phyloP scores from a whole-genome alignment of 75 land plant genomes.

The Cryptomeria japonica region DNA sequence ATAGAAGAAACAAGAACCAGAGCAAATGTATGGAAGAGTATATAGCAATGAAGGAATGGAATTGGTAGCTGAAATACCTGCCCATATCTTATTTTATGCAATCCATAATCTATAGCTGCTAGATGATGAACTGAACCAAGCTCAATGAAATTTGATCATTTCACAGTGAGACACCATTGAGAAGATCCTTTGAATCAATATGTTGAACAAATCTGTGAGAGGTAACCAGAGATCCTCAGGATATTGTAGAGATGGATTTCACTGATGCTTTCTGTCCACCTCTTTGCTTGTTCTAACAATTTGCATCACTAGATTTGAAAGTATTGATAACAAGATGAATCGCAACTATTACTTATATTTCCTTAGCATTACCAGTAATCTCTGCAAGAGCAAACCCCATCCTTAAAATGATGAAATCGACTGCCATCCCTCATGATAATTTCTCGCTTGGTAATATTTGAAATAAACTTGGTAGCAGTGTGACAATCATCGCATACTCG shows the following conservation, averaged over 20 bases:
- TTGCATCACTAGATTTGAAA: background rate
- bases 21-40: background rate
- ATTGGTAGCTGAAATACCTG: background rate
- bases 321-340: background rate
- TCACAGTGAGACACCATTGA: background rate
- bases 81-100: background rate
- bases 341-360: background rate
- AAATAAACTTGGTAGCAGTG: background rate
- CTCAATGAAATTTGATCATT: background rate
- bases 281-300: background rate
- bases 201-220: background rate
- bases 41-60: background rate
- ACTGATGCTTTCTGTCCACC: background rate
- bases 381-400: background rate
- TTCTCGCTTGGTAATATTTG: background rate
- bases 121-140: background rate
- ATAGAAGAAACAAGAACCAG: background rate
- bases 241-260: background rate
- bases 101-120: background rate
- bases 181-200: background rate
- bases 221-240: background rate
- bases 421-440: background rate
- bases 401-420: slow-evolving; percentile 1
- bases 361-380: background rate
- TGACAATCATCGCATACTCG: background rate